Evolutionary conservation across 208 protist genomes (phyloP), one percentile per base, ranked within the genome.

Genomic region (Trypanosoma scelopori): DNA sequence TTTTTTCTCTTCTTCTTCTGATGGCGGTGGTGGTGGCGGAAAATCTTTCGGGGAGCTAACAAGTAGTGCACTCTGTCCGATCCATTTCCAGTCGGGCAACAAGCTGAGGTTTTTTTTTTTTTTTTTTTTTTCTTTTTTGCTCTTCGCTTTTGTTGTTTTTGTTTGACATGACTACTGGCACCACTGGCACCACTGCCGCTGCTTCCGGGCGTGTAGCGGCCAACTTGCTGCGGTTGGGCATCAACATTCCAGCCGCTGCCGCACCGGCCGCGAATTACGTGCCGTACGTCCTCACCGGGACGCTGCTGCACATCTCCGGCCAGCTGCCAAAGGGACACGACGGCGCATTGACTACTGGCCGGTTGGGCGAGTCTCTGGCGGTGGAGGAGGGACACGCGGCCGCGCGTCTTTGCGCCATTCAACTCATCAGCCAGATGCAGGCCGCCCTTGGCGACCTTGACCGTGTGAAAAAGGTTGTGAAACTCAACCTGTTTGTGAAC

Each of bases 401-500:
- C 0, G 88, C 88, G 6, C 69, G 55, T 20, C 39, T 59, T 16
- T 87, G 81, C 48, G 79, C 61, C 15, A 22, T 91, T 18, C 62
- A 71, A 55, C 43, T 94, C 18, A 58, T 92, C 25, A 75, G 74
- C 15, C 78, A 85, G 59, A 76, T 92, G 55, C 87, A 87, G 60
- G 81, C 77, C 22, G 84, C 87, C 1, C 65, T 81, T 12, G 80
- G 81, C 30, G 71, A 91, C 66, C 75, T 91, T 5, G 74, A 76
- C 69, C 63, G 68, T 25, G 80, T 94, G 45, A 85, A 80, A 62
- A 88, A 80, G 30, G 81, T 94, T 39, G 81, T 90, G 27, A 92
- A 92, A 72, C 72, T 94, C 42, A 81, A 56, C 48, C 85, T 79
- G 59, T 94, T 85, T 74, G 85, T 94, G 9, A 88, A 83, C 69